Base-by-base conservation (phyloP, 1,139 yeast species). In the Taphrina flavorubra region DNA sequence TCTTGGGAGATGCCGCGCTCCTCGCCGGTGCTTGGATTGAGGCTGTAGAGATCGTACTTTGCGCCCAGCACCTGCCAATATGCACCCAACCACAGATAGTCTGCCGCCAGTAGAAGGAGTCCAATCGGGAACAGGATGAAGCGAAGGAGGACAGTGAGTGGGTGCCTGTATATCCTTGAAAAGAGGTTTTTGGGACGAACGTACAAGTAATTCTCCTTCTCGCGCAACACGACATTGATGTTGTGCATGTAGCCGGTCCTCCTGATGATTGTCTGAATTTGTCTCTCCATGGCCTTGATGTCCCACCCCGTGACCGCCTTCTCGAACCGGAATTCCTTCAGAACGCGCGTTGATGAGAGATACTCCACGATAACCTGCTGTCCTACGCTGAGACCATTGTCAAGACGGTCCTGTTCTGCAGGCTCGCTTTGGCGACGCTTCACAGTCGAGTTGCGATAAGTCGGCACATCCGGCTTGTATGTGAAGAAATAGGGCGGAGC, bases 401-500 rank as follows among this genome's bases (percentile, higher is more conserved):
- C 62, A 8, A 58, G 34, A 10, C 62, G 51, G 13, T 58, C 53
- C 39, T 42, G 40, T 34, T 58, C 62, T 8, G 44, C 51, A 18
- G 18, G 31, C 7, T 7, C n/a, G 10, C 34, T 7, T 40, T 58
- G 53, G 31, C 53, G 53, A 16, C 62, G 62, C 42, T 44, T 58
- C 20, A 42, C 13, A 31, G 53, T 58, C 53, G 62, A 44, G 34
- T 36, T 36, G 39, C 62, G 62, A 16, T 44, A 58, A 25, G 62
- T 58, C 42, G 51, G 39, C 20, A 44, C 44, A 6, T 58, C 62
- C 4, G 62, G 31, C 10, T 16, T 20, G 40, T 58, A 44, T 0
- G 62, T 58, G 51, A 44, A 58, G 42, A 58, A 58, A 40, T 44
- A 58, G 11, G 62, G 62, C 10, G 53, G 62, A 8, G 53, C n/a